Base-by-base conservation (phyloP, 202 grass and related monocot genomes). In the Dendrocalamus latiflorus region DNA sequence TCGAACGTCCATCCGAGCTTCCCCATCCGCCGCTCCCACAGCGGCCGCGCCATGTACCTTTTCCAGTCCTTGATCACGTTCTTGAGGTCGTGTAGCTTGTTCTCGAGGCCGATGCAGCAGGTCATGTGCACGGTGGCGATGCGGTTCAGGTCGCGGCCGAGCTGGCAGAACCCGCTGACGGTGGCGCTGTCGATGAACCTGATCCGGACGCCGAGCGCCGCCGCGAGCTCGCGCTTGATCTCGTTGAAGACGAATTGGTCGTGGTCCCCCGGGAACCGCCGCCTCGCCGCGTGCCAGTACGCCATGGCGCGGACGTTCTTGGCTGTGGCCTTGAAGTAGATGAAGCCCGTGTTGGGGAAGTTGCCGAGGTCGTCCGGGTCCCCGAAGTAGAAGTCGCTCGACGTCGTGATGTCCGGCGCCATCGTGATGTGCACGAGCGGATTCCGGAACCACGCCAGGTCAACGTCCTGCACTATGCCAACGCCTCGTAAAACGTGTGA, bases 231-330 rank as follows among this genome's bases (percentile, higher is more conserved):
- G 1, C 59, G 72, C 83, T 94, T 98, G 88, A 98, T 98, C 74
- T 90, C 86, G 68, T 98, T 98, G 81, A 98, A 92, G 14, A 98
- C 95, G 74, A 91, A 93, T 81, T 98, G 92, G 68, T 98, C 95
- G 70, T 98, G 95, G 28, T 91, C 82, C 55, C 81, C 60, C 0
- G 90, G 92, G 49, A 88, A 97, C 22, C 88, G 75, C 5, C 58
- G 47, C 66, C 92, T 53, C 9, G 95, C 90, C 4, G 74, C 84
- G 84, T 94, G 93, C 95, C 95, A 98, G 70, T 94, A 90, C 1
- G 90, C 87, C 90, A 93, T 94, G 83, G 91, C 93, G 74, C 86
- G 83, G 6, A 67, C 85, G 82, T 81, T 98, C 30, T 71, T 34
- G 9, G 84, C 49, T 56, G 86, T 91, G 69, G 90, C 78, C 84